These are phyloP conservation scores for Osmanthus fragrans DNA, from an alignment of 257 asterid genomes.

Conservation along the genomic window DNA sequence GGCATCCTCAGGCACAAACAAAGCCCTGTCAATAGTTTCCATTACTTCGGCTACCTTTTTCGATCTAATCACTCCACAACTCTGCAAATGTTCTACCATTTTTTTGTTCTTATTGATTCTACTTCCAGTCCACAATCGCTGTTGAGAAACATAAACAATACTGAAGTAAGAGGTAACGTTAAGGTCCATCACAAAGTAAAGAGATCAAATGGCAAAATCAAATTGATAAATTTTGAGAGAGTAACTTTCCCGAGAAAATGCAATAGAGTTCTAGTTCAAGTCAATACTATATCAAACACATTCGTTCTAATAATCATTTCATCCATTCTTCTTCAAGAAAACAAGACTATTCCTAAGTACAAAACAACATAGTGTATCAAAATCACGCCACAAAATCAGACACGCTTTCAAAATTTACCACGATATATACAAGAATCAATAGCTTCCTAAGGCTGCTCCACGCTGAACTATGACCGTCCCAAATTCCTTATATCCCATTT, in stretches of 20 bases:
- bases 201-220: slow-evolving; percentile 14
- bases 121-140: slow-evolving; percentile 63
- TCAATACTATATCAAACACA: neutral
- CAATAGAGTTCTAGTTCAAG: slow-evolving; percentile 13
- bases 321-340: neutral
- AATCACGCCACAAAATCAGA: neutral
- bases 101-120: slow-evolving; percentile 46
- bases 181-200: slow-evolving; percentile 28
- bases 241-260: neutral
- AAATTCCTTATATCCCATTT: neutral
- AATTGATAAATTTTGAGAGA: slow-evolving; percentile 10
- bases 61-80: slow-evolving; percentile 55
- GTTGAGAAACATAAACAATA: slow-evolving; percentile 45
- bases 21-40: slow-evolving; percentile 81
- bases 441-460: neutral
- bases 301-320: neutral
- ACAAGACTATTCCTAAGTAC: neutral
- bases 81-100: slow-evolving; percentile 63
- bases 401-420: neutral
- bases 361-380: neutral
- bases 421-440: neutral
- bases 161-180: slow-evolving; percentile 39
- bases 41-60: slow-evolving; percentile 71
- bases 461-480: neutral
- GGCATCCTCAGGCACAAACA: slow-evolving; percentile 80